These are phyloP conservation scores for Camptophora hylomeconis DNA, from an alignment of 2,329 filamentous ascomycete genomes.

Conservation along the genomic window DNA sequence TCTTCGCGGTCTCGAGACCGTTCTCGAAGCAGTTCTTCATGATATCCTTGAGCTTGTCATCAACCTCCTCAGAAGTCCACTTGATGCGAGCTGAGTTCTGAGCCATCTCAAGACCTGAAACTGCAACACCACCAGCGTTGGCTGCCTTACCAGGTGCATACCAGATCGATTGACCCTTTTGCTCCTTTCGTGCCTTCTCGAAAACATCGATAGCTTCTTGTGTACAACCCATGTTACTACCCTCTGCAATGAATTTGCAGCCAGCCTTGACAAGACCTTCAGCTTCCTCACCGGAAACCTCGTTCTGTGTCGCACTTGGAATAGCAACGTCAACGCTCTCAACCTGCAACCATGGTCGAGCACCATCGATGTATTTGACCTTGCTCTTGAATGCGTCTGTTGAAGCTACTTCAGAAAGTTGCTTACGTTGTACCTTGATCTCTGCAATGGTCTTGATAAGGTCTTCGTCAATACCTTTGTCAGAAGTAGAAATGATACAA, in stretches of 20 bases:
- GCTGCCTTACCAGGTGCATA: conserved; percentile 95
- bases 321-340: conserved; percentile 83
- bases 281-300: conserved; percentile 85
- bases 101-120: conserved; percentile 96
- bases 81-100: conserved; percentile 82
- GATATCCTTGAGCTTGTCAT: conserved; percentile 78
- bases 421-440: conserved; percentile 77
- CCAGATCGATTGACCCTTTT: conserved; percentile 65
- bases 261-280: conserved; percentile 65
- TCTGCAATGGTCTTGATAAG: conserved; percentile 66
- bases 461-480: conserved; percentile 61
- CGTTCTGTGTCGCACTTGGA: conserved; percentile 92
- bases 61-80: conserved; percentile 85
- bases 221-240: conserved; percentile 98
- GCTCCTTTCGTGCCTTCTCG: conserved; percentile 61
- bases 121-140: conserved; percentile 94
- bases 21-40: conserved; percentile 92
- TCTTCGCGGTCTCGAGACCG: conserved; percentile 76
- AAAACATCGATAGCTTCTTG: conserved; percentile 90
- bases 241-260: conserved; percentile 79
- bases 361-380: conserved; percentile 79
- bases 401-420: conserved; percentile 59
- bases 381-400: conserved; percentile 42
- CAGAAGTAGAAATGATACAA: conserved; percentile 59
- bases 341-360: conserved; percentile 82